Base-by-base conservation (phyloP, 2,329 filamentous ascomycete genomes). In the Teratosphaeria destructans region DNA sequence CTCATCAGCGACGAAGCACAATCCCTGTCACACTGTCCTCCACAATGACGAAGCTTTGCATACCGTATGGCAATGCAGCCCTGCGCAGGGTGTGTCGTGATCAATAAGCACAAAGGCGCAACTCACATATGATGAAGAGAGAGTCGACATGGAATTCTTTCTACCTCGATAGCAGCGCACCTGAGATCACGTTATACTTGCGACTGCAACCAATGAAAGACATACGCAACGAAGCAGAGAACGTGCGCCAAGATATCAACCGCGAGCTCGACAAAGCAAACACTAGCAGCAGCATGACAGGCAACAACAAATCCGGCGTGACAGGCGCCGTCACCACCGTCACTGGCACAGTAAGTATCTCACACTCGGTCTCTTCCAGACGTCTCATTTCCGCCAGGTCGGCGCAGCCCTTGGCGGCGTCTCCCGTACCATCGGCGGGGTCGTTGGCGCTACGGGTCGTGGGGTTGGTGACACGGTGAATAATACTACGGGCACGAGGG, bases 371-470 rank as follows among this genome's bases (percentile, higher is more conserved):
- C 6, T 49, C 16, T 49, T 43, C 5, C n/a, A 19, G 16, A 23
- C 29, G 23, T 10, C 43, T 49, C 19, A 49, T n/a, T 10, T 49
- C 16, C 8, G 16, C 43, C 34, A 68, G 67, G 37, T 71, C 29
- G 81, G 81, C 56, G 83, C 83, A 67, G 78, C 78, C 0, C 76
- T 78, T 49, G 80, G 80, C n/a, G 81, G 81, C 39, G 70, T 82
- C 19, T 76, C 78, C 6, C 78, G 79, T 61, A 82, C 80, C 2
- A 73, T 79, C 2, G 81, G 81, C 14, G 79, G 79, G 34, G 75
- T 83, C 1, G 77, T 82, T 14, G 81, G 77, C 53, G 74, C 76
- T 14, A 67, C 75, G 12, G 77, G 77, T 49, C 68, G 74, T 37
- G 55, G 76, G 19, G 64, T 78, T 27, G 77, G 76, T 43, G 75